Evolutionary conservation across 2,329 filamentous ascomycete species (phyloP), one percentile per base, ranked within the genome.

Genomic region (Xylaria sp.): DNA sequence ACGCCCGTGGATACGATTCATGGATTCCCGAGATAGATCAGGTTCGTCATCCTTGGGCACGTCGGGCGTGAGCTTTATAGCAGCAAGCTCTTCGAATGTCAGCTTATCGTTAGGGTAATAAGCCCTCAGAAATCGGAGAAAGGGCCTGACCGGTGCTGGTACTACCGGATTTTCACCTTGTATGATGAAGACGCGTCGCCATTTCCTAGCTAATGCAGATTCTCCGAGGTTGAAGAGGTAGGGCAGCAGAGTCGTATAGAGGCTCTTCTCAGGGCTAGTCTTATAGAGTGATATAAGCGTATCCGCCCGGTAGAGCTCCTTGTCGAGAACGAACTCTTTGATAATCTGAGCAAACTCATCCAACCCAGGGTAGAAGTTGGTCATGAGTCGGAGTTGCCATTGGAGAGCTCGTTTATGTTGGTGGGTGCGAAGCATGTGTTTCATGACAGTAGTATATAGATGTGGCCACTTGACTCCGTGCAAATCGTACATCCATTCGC

Each of bases 161-260:
- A 70, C 73, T 5, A 59, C 56, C 2, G 84, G 83, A 28, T 74
- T 43, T 62, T 86, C 84, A 17, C 75, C 72, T 49, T 77, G 75
- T 1, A 67, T 63, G 33, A 81, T 61, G 12, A 84, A 75, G 3
- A 76, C 70, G 23, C 73, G 73, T 42, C 84, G 80, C 84, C 84
- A 87, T n/a, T 67, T 65, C 9, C 72, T 74, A 6, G 84, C 84
- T 15, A 81, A 64, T 2, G 67, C 68, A 1, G 80, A 80, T 35
- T 77, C 73, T 1, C 84, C 84, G n/a, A 75, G 72, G 4, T 76
- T 72, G 67, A 82, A 86, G 1, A 87, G 74, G 53, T 79, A 72
- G 2, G 84, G 83, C n/a, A 87, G 77, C 7, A 87, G 58, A 19
- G 75, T 72, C 66, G 86, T 83, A 69, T 87, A 87, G 0, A 86